Evolutionary conservation across 345 rosid genomes (phyloP).

Genomic region (Dovyalis caffra): DNA sequence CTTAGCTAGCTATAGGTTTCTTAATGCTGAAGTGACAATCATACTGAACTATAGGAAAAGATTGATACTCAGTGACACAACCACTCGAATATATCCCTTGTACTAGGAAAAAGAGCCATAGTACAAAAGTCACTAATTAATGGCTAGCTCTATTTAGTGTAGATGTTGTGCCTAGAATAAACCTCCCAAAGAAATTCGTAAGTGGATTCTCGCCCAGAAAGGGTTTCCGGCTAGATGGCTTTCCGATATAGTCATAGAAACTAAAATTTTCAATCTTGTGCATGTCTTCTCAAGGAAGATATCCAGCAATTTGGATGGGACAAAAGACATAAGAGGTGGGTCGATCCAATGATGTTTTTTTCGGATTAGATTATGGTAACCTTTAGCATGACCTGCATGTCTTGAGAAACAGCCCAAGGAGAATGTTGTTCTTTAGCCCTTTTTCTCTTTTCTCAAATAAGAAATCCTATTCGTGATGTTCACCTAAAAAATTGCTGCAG

Average conservation of each 20-base stretch:
- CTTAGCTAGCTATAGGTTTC: slow-evolving; percentile 4
- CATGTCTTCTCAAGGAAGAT: slow-evolving; percentile 21
- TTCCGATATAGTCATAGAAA: slow-evolving; percentile 17
- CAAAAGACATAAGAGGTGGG: background rate
- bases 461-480: background rate
- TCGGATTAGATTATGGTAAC: background rate
- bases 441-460: background rate
- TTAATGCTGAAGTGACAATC: slow-evolving; percentile 22
- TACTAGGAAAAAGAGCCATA: slow-evolving; percentile 28
- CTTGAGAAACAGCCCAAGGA: background rate
- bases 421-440: background rate
- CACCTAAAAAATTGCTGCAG: background rate
- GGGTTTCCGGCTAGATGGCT: slow-evolving; percentile 3
- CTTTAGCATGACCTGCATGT: background rate
- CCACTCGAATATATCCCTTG: slow-evolving; percentile 39
- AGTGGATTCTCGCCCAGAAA: slow-evolving; percentile 17
- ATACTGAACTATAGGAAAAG: slow-evolving; percentile 25
- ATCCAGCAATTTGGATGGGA: background rate
- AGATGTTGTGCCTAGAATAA: slow-evolving; percentile 15
- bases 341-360: background rate
- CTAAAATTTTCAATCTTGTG: background rate
- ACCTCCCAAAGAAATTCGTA: slow-evolving; percentile 5
- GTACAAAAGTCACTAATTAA: slow-evolving; percentile 10
- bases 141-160: slow-evolving; percentile 6
- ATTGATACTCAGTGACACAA: slow-evolving; percentile 30